Base-by-base conservation (phyloP, 257 asterid genomes). In the Henckelia pumila region DNA sequence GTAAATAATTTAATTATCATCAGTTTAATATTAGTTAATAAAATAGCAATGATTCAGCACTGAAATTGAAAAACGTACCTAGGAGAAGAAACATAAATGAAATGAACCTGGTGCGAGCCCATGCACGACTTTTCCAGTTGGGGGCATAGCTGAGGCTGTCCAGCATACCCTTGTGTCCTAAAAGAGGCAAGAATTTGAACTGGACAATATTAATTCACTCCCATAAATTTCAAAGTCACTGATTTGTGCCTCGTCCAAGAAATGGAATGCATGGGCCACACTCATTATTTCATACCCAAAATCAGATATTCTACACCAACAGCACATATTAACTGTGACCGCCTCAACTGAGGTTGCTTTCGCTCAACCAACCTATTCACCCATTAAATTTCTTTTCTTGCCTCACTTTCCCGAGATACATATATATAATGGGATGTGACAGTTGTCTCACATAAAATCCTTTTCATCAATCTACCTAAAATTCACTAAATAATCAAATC, bases 191-290 rank as follows among this genome's bases (percentile, higher is more conserved):
- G 69, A 57, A 74, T 47, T 44, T 37, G 50, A 55, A 68, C 55
- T 37, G 58, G 56, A 23, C 57, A 63, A 66, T 40, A 35, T 24
- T 20, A 25, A 64, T 32, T 64, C 2, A 53, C 44, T 66, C 49
- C 68, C 77, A 75, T 49, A 71, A 66, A 62, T 62, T 35, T 29
- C 61, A 76, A 81, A 59, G 55, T 63, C 64, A 55, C 81, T 83
- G 85, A 62, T 63, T 20, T 62, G 24, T 76, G 56, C n/a, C 53
- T 78, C 71, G 5, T 79, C 62, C 83, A 82, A 73, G 66, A 80
- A 76, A 63, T 84, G 49, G 89, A 78, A 81, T 8, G 56, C 77
- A 68, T 75, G 84, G 85, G 82, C 89, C 88, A 83, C 63, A 28
- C 55, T 73, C 59, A 64, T 82, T 77, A 82, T 64, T 71, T 75